phyloP scores from a whole-genome alignment of 2,329 filamentous ascomycete genomes.

The Sphaerulina vaccinii region DNA sequence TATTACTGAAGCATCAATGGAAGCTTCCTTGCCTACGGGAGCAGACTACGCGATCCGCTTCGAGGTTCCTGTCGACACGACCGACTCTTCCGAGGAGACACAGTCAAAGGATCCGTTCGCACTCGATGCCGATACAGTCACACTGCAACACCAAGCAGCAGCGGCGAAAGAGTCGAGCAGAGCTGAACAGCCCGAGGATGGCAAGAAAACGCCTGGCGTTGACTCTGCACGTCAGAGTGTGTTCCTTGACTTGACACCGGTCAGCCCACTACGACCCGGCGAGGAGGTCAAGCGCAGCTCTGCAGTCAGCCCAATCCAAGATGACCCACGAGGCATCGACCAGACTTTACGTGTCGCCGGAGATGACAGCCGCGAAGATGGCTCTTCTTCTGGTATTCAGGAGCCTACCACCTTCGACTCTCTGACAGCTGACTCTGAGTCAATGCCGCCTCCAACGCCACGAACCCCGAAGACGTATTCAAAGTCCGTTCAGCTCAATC shows the following conservation, averaged over 20 bases:
- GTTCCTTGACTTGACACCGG: constrained; percentile 24
- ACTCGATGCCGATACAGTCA: constrained; percentile 38
- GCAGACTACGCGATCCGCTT: constrained; percentile 37
- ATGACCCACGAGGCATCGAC: constrained; percentile 31
- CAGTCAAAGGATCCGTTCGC: constrained; percentile 36
- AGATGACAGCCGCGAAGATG: constrained; percentile 12
- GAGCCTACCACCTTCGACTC: constrained; percentile 8
- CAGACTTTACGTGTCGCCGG: constrained; percentile 27
- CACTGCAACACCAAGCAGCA: constrained; percentile 32
- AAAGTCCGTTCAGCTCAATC: constrained; percentile 35
- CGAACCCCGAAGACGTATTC: constrained; percentile 35
- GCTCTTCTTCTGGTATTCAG: constrained; percentile 8
- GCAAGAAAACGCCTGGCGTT: constrained; percentile 16
- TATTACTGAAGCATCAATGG: constrained; percentile 24
- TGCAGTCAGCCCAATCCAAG: constrained; percentile 37
- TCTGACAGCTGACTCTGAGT: constrained; percentile 19
- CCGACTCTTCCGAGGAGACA: constrained; percentile 32
- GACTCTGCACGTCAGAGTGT: constrained; percentile 13
- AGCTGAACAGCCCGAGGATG: constrained; percentile 9
- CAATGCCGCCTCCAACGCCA: constrained; percentile 31
- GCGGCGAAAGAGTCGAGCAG: constrained; percentile 19
- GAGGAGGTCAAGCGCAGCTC: constrained; percentile 34
- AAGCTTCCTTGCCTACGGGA: constrained; percentile 28
- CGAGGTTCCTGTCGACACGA: constrained; percentile 33
- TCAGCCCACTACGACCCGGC: constrained; percentile 34